Conservation (phyloP, 2,329 filamentous ascomycete genomes). For the Cercospora citrullina region DNA sequence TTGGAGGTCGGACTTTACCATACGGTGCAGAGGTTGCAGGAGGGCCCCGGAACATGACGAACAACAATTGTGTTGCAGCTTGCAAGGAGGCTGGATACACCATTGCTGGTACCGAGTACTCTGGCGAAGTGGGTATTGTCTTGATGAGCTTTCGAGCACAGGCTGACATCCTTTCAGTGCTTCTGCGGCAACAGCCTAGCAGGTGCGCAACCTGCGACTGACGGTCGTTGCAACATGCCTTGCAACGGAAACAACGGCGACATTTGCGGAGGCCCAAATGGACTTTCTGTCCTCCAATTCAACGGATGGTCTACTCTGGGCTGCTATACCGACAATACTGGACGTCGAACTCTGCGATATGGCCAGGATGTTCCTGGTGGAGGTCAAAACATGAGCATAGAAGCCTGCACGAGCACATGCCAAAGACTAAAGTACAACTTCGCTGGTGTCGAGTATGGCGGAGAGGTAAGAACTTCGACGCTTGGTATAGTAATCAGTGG, state of each 20-base stretch:
- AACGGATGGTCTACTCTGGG: slow-evolving; percentile 32
- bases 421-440: slow-evolving; percentile 36
- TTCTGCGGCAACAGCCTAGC: slow-evolving; percentile 30
- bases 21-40: slow-evolving; percentile 20
- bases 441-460: slow-evolving; percentile 35
- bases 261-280: slow-evolving; percentile 32
- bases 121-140: slow-evolving; percentile 11
- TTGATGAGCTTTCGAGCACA: too few relatives aligned
- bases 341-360: slow-evolving; percentile 25
- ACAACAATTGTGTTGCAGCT: slow-evolving; percentile 25
- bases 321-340: slow-evolving; percentile 31
- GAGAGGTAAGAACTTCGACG: background rate
- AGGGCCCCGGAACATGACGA: slow-evolving; percentile 28
- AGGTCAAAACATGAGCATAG: slow-evolving; percentile 26
- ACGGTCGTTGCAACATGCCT: slow-evolving; percentile 32
- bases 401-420: slow-evolving; percentile 34
- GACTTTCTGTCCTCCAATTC: slow-evolving; percentile 29
- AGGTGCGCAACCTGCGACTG: slow-evolving; percentile 26
- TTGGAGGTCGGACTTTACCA: slow-evolving; percentile 23
- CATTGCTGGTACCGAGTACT: slow-evolving; percentile 31
- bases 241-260: slow-evolving; percentile 34
- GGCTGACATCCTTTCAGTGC: slow-evolving; percentile 12
- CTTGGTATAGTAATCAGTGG: slow-evolving; percentile 17
- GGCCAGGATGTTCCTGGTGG: slow-evolving; percentile 28
- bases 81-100: slow-evolving; percentile 22